Conservation (phyloP, 2,329 filamentous ascomycete species). For the Fusarium coffeatum region DNA sequence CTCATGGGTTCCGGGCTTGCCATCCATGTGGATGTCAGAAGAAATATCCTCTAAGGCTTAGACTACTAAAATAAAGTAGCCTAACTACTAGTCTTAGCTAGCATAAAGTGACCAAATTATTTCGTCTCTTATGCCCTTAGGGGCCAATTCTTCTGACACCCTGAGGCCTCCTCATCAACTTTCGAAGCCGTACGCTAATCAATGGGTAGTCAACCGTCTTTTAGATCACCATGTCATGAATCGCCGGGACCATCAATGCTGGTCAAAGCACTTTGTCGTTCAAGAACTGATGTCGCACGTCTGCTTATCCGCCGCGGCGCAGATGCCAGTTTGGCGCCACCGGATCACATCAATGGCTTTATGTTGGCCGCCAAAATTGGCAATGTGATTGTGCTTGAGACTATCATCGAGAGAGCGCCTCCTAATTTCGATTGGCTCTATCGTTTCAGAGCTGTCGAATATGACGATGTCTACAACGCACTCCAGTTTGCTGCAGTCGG, state of each 20-base stretch:
- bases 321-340: slow-evolving; percentile 24
- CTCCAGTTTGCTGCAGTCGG: slow-evolving; percentile 41
- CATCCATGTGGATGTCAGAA: too few species aligned
- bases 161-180: background rate
- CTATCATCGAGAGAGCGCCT: slow-evolving; percentile 24
- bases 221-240: background rate
- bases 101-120: too few species aligned
- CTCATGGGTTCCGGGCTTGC: too few species aligned
- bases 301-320: slow-evolving; percentile 35
- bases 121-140: too few species aligned
- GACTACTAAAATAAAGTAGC: too few species aligned
- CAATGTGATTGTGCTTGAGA: slow-evolving; percentile 27
- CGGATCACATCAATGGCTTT: slow-evolving; percentile 25
- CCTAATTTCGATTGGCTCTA: slow-evolving; percentile 32
- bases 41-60: too few species aligned
- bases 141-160: too few species aligned
- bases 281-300: slow-evolving; percentile 13
- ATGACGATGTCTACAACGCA: slow-evolving; percentile 31
- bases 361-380: slow-evolving; percentile 29
- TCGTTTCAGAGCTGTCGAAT: slow-evolving; percentile 6
- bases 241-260: slow-evolving; percentile 26
- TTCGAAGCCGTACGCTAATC: background rate
- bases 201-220: background rate
- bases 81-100: too few species aligned
- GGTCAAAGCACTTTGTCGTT: slow-evolving; percentile 20